Base-by-base conservation (phyloP, 768 basidiomycete genomes). In the Amanita jacksonii region DNA sequence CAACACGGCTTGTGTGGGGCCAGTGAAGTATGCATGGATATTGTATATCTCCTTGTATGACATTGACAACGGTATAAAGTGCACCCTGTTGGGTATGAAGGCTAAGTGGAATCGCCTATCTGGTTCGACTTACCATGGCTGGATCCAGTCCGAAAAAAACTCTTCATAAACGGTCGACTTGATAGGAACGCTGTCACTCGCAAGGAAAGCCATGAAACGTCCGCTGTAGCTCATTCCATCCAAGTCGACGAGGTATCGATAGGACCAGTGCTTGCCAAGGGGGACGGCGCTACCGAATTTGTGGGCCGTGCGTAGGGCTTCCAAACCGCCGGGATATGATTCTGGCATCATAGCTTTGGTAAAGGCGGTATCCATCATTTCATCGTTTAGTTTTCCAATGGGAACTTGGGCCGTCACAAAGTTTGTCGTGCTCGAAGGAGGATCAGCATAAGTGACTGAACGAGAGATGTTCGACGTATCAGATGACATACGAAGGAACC, bases 221-320 rank as follows among this genome's bases (percentile, higher is more conserved):
- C 83, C 93, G 20, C 85, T 90, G 61, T 97, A 98, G 15, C 87
- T 83, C 86, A 92, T 93, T 12, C 94, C 93, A 55, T 96, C 93
- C 45, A 98, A 62, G 61, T 97, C 93, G 49, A 93, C 63, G 27
- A 94, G 70, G 56, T 93, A 90, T 66, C 96, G 94, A 68, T 92
- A 89, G 47, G 80, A 69, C 93, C 93, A 98, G 55, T 91, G 84
- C 44, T 79, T 73, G 5, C 88, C 88, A 1, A 98, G 66, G 2
- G 84, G 81, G 1, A 87, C 89, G 1, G 85, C 69, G 41, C 85
- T 77, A 8, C 73, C 76, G 52, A 87, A 82, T 24, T 85, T 74
- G 57, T 87, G 80, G 27, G 73, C 67, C 47, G 67, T 61, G 50
- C 75, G 65, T 53, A 96, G 64, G 13, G 76, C 77, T 5, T 73